Base-by-base conservation (phyloP, 768 basidiomycete genomes). In the Postia placenta region DNA sequence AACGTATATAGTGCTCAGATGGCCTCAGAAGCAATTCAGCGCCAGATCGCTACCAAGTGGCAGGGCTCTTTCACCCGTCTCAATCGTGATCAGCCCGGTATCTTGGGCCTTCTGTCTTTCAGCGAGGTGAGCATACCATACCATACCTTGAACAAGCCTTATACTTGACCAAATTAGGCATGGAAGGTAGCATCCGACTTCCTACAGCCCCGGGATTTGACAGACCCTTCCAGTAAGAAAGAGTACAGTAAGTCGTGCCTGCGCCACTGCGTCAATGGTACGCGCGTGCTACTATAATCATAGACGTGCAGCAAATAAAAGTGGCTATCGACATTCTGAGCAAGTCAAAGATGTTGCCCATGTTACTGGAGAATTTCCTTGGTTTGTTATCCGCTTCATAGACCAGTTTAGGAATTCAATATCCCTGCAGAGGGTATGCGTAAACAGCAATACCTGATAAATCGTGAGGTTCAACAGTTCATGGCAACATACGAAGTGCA, bases 301-400 rank as follows among this genome's bases (percentile, higher is more conserved):
- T 36, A 74, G 81, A 82, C 60, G 67, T 76, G 59, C 69, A 69
- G 22, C 62, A 65, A 30, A 72, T 85, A 4, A 71, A 74, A 39
- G 68, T 67, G 12, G 82, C 85, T 11, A 80, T 88, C 54, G 77
- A 74, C 30, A 55, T 76, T 5, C 68, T 90, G 27, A 78, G 76
- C 51, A 74, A 75, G 52, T 74, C 75, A 44, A 74, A 79, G 53
- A 76, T 80, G 64, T 64, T 88, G 15, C 77, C 82, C 9, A 74
- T 76, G 42, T 67, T 88, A 49, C 64, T 88, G 20, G 87, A 91
- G 58, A 76, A 74, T 11, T 89, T 86, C 59, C 73, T 89, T 23
- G 83, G 87, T 87, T 45, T 45, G 80, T 60, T 0, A 23, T 4
- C 3, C 35, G 0, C 12, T n/a, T 25, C 6, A 3, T 39, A 1